Conservation (phyloP, 2,329 filamentous ascomycete species). For the Pseudocercospora cruenta region DNA sequence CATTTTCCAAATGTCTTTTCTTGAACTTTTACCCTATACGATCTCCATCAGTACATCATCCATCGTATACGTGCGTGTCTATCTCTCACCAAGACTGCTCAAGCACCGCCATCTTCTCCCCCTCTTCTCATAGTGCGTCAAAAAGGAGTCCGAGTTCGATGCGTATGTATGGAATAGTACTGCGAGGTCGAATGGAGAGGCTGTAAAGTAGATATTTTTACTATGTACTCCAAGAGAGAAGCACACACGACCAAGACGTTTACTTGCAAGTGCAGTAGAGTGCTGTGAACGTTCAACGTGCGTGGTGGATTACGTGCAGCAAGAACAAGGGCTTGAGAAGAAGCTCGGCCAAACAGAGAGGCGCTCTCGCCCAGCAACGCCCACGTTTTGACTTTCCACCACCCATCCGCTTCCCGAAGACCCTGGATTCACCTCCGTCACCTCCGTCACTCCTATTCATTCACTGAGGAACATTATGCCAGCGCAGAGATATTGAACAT, state of each 20-base stretch:
- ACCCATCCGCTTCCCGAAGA: neutral
- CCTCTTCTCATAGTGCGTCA: constrained; percentile 19
- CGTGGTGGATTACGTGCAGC: neutral
- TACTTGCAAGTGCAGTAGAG: neutral
- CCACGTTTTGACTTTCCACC: neutral
- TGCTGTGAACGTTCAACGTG: neutral
- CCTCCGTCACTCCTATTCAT: neutral
- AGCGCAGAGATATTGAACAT: neutral
- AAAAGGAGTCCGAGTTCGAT: neutral
- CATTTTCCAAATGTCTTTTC: constrained; percentile 99
- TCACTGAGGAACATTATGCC: too few species aligned
- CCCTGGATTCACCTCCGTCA: neutral
- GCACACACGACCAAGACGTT: too few species aligned
- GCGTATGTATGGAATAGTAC: neutral
- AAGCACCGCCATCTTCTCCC: constrained; percentile 44
- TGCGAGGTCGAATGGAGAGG: neutral
- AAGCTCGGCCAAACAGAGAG: constrained; percentile 8
- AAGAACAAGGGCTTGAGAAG: neutral
- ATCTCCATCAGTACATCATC: constrained; percentile 9
- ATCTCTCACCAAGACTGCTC: constrained; percentile 51
- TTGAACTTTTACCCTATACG: constrained; percentile 54
- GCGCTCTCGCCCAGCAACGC: neutral
- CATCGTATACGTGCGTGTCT: neutral
- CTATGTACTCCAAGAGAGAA: too few species aligned
- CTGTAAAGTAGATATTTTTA: neutral